Evolutionary conservation across 2,329 filamentous ascomycete genomes (phyloP).

Genomic region (Aspergillus hortae): DNA sequence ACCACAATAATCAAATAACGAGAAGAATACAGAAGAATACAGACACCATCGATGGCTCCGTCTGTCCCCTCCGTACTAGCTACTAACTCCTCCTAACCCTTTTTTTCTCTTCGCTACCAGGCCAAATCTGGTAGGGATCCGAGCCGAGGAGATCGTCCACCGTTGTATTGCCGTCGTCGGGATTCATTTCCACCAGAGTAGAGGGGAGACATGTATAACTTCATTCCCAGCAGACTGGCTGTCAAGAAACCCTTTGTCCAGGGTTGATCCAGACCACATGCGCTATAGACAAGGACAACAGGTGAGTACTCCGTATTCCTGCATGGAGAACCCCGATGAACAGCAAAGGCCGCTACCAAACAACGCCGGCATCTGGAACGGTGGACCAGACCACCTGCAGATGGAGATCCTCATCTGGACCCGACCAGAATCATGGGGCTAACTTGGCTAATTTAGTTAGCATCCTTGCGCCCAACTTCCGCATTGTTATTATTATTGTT

Average conservation of each 20-base stretch:
- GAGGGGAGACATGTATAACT: background rate
- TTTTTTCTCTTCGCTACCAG: constrained; percentile 4
- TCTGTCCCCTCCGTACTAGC: background rate
- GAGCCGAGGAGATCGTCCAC: constrained; percentile 9
- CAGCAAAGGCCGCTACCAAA: background rate
- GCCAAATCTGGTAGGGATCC: constrained; percentile 14
- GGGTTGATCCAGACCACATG: no score
- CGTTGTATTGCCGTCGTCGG: background rate
- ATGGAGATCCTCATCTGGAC: constrained; percentile 7
- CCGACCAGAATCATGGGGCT: background rate
- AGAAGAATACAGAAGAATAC: background rate
- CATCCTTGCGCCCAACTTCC: background rate
- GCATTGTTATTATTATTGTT: background rate
- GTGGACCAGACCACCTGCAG: constrained; percentile 7
- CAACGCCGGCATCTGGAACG: background rate
- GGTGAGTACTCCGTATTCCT: no score
- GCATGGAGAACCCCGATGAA: background rate
- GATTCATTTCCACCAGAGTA: background rate
- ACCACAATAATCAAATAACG: background rate
- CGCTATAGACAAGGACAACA: no score
- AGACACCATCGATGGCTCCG: background rate
- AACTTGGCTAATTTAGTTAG: background rate
- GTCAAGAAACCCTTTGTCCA: background rate
- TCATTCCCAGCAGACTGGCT: background rate
- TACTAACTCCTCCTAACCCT: background rate